Base-by-base conservation (phyloP, 495 filamentous ascomycete species). In the Copromyces sp. region DNA sequence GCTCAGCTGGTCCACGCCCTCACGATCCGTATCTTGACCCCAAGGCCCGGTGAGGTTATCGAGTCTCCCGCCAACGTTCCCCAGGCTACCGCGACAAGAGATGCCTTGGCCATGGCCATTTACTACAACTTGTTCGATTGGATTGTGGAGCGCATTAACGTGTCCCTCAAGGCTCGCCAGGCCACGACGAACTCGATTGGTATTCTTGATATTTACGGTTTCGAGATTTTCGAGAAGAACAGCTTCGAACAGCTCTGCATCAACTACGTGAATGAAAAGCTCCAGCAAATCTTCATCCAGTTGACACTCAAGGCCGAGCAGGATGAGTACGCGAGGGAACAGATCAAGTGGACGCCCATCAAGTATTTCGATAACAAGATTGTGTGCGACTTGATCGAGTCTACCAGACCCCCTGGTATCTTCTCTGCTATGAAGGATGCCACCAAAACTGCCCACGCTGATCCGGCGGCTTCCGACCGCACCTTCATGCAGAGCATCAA, bases 291-390 rank as follows among this genome's bases (percentile, higher is more conserved):
- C 77, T 99, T 99, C 80, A 99, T 99, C 73, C 96, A 99, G 81
- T 86, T 99, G 73, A 99, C 96, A 0, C 83, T 99, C 68, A 96
- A 95, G 83, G 92, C 96, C 1, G 96, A 99, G 79, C 96, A 99
- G 82, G 96, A 99, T 72, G 96, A 99, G 81, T 99, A 99, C 75
- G 94, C 92, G 14, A 86, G 94, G 68, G 96, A 99, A 80, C 89
- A 98, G 84, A 99, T 99, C 80, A 89, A 94, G 78, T 99, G 96
- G 96, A 98, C 94, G 0, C 96, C 96, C 3, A 99, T 99, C 86
- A 95, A 94, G 75, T 99, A 98, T 83, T 99, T 99, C 74, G 96
- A 99, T 83, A 99, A 99, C 85, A 98, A 98, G 86, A 89, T 99
- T 68, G 96, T 99, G 59, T 99, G 96, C 80, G 95, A 98, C 72